Evolutionary conservation across 148 eudicot species (phyloP), one percentile per base, ranked within the genome.

Genomic region (Amaranthus palmeri): DNA sequence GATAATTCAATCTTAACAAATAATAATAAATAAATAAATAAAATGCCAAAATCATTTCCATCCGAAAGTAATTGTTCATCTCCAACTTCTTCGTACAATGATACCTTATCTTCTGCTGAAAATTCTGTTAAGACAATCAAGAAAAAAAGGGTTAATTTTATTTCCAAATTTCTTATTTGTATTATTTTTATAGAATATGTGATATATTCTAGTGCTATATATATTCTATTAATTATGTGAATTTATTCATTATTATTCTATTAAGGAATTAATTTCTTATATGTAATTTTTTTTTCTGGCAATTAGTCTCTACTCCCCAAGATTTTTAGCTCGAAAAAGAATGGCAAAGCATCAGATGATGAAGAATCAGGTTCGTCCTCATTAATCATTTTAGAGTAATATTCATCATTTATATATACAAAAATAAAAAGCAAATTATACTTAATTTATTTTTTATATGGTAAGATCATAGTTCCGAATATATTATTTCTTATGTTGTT

Each of bases 221-320:
- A 42, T 53, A 8, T 15, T 13, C 10, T 49, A 6, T 6, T 61
- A 7, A 3, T 49, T 36, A 12, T 18, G 10, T 7, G 25, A 3
- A n/a, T 65, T 4, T 42, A 10, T 4, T 17, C 43, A 49, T 53
- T 40, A 13, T 10, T 8, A 54, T 41, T 1, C 2, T 4, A 25
- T 25, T 25, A 25, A 47, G 10, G 44, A 43, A 45, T 10, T 49
- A 56, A 66, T 48, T 1, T 13, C 4, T 47, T 7, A 10, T 7
- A 7, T 42, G 18, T 25, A 25, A 25, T 25, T 25, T 25, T 25
- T 25, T n/a, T 25, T 15, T 71, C 41, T 40, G 48, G 65, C 10
- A 1, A 44, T 17, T 65, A 86, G 91, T 78, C 90, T 14, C 78
- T 85, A 54, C 74, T 88, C 41, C 96, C 92, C 43, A 90, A 82